phyloP scores from a whole-genome alignment of 2,329 filamentous ascomycete genomes.

The Fusarium sp. region DNA sequence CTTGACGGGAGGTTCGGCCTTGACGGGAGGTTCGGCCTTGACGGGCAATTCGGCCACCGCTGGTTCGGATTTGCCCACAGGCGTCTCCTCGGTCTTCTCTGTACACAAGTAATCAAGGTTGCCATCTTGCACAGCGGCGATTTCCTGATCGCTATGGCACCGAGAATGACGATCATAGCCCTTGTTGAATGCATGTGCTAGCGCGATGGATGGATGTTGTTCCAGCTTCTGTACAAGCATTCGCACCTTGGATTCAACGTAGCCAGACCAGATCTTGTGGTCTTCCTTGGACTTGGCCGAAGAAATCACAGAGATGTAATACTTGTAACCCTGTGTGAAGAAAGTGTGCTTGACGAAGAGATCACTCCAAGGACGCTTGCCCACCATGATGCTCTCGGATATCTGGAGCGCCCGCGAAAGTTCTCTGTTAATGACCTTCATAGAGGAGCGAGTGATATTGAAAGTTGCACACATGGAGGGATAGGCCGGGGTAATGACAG shows the following conservation, averaged over 20 bases:
- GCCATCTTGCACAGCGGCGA: constrained; percentile 66
- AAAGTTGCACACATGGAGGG: constrained; percentile 98
- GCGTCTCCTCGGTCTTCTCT: constrained; percentile 55
- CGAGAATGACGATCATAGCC: constrained; percentile 86
- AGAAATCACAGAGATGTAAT: constrained; percentile 90
- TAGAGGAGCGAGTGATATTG: constrained; percentile 90
- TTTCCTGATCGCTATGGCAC: constrained; percentile 67
- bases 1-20: constrained; percentile 56
- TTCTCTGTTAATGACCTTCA: constrained; percentile 85
- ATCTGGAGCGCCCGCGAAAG: constrained; percentile 82
- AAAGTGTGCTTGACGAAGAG: constrained; percentile 92
- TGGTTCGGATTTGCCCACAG: constrained; percentile 22
- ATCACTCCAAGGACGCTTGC: constrained; percentile 84
- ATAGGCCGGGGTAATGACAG: constrained; percentile 96
- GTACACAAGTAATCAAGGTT: constrained; percentile 60
- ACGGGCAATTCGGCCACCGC: constrained; percentile 49
- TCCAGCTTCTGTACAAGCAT: constrained; percentile 87
- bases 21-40: constrained; percentile 56
- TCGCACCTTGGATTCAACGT: constrained; percentile 93
- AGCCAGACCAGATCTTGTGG: constrained; percentile 88
- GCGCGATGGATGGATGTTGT: constrained; percentile 79
- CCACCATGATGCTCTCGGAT: constrained; percentile 81
- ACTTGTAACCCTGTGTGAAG: constrained; percentile 93
- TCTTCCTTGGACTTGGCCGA: constrained; percentile 86
- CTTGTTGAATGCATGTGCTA: constrained; percentile 94